phyloP scores from a whole-genome alignment of 1,284 basidiomycete genomes.

The Malassezia cuniculi region DNA sequence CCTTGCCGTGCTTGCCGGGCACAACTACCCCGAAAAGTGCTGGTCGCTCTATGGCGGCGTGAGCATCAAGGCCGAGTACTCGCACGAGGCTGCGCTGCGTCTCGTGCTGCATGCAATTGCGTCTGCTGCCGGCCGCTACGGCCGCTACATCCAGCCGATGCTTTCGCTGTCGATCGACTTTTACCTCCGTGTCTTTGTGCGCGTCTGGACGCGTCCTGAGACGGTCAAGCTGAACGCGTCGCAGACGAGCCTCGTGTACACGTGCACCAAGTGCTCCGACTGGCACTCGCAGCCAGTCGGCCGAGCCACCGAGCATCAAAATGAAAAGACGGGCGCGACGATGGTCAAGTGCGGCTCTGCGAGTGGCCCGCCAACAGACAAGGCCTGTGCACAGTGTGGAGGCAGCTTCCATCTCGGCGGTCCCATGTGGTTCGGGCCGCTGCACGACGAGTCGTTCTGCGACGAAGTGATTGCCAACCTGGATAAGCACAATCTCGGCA shows the following conservation, averaged over 20 bases:
- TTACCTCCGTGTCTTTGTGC: conserved; percentile 83
- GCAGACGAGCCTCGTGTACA: conserved; percentile 34
- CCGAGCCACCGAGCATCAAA: conserved; percentile 16
- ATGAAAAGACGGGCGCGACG: conserved; percentile 23
- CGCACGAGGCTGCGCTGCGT: conserved; percentile 55
- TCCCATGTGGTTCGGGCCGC: conserved; percentile 85
- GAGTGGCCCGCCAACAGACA: conserved; percentile 56
- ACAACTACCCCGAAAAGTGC: conserved; percentile 75
- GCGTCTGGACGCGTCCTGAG: conserved; percentile 61
- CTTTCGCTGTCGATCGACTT: conserved; percentile 92
- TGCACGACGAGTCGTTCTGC: conserved; percentile 70
- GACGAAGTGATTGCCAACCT: conserved; percentile 63
- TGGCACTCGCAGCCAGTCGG: conserved; percentile 31
- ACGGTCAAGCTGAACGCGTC: conserved; percentile 65
- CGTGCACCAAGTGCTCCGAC: conserved; percentile 32
- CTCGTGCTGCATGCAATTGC: conserved; percentile 75
- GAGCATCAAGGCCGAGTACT: conserved; percentile 78
- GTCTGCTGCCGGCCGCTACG: conserved; percentile 76
- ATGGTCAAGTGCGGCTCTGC: conserved; percentile 53
- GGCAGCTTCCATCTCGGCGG: conserved; percentile 54
- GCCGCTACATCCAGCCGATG: conserved; percentile 79
- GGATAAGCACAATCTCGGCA: conserved; percentile 54
- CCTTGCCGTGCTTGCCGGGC: conserved; percentile 78
- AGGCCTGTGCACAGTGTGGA: conserved; percentile 69
- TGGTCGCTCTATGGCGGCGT: conserved; percentile 66